Evolutionary conservation across 805 yeast genomes (phyloP), one percentile per base, ranked within the genome.

Genomic region (Teunomyces stri): DNA sequence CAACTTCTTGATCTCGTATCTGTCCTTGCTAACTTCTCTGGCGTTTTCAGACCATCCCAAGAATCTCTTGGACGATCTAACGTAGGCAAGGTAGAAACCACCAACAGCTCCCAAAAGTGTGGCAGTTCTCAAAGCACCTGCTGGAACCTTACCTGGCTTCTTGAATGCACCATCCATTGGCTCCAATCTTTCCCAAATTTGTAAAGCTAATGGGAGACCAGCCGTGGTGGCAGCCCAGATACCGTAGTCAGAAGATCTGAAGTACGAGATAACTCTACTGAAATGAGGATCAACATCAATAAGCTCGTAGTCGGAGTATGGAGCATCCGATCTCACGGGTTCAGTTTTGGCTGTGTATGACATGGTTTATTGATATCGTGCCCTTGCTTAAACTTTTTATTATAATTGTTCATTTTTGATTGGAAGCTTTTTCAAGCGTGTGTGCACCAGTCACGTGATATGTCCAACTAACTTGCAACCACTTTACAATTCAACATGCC

Each of bases 251-350:
- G 84, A 72, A 16, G 78, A 64, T 62, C 96, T 78, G 69, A 87
- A 80, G 69, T 84, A 89, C 39, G 81, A 69, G 11, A 88, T 82
- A 27, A 89, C 96, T 50, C 87, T 76, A 33, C 64, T 60, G 68
- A 88, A 86, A 53, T 82, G 82, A 27, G 96, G 96, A 64, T 88
- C 96, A 44, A 79, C 74, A 62, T 88, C 96, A 57, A 88, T 89
- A 46, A 73, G 59, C 58, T 73, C 78, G 54, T 70, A 73, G 58
- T 72, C 76, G 33, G 71, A 42, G 16, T 46, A 46, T 21, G 68
- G 62, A 21, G 72, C 67, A 10, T 63, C 66, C 12, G 66, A 58
- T 65, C 78, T 72, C 27, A 72, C 65, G 44, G 78, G 78, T 54
- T 67, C 63, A 55, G 68, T 64, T 43, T 58, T 58, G 52, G 62